Base-by-base conservation (phyloP, 345 rosid species). In the Carallia brachiata region DNA sequence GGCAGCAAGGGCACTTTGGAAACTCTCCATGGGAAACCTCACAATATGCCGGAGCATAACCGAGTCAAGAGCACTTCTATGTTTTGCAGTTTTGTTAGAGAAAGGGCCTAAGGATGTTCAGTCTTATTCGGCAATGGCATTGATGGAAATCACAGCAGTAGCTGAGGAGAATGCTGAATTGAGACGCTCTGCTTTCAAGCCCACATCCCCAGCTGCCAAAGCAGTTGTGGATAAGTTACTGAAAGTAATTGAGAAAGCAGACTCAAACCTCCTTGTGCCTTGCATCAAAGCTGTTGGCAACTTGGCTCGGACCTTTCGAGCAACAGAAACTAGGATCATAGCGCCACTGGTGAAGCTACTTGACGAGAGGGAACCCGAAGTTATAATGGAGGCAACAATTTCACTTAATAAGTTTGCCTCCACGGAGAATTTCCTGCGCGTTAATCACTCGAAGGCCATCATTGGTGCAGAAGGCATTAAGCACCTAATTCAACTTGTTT, bases 1-100 rank as follows among this genome's bases (percentile, higher is more conserved):
- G 80, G 76, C 80, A 18, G 77, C 80, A 6, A 68, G 73, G 59
- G 77, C 80, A 63, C 70, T 77, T 18, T 77, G 80, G 77, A 69
- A 72, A 8, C 77, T 68, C 0, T 65, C 70, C 1, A 72, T 18
- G 37, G 70, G 70, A 37, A 77, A 77, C 27, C 65, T 77, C 7
- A 30, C 69, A 5, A 59, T 68, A 39, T 77, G 80, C 34, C 69
- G 62, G 0, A 72, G 52, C 73, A 72, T 77, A 63, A 77, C 76
- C 30, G 76, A 77, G 70, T 77, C 80, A 0, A 61, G 80, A 63
- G 80, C 80, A 1, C 72, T 72, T 48, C 52, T 77, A 12, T 72
- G 80, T 62, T 77, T 72, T 28, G 73, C 76, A 9, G 66, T 77
- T 39, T 28, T 77, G 63, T 56, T 68, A 39, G 77, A 64, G 62